These are phyloP conservation scores for Nemania sp. DNA, from an alignment of 2,329 filamentous ascomycete species.

Conservation along the genomic window DNA sequence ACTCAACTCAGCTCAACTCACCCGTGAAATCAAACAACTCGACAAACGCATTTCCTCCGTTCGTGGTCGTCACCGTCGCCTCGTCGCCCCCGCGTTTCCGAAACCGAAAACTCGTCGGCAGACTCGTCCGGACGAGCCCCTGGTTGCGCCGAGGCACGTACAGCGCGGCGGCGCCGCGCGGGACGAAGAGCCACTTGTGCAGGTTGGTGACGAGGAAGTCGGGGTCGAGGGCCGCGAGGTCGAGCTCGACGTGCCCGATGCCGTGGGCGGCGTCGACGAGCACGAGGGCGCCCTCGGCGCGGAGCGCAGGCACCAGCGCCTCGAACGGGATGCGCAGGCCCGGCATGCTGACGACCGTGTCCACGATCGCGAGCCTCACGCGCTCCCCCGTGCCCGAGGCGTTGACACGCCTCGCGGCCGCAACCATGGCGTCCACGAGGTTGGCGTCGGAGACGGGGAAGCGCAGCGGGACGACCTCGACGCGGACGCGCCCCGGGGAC, in stretches of 20 bases:
- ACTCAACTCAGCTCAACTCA: conserved; percentile 5
- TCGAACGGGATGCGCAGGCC: conserved; percentile 70
- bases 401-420: conserved; percentile 44
- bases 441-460: conserved; percentile 61
- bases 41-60: conserved; percentile 24
- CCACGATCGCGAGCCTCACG: conserved; percentile 65
- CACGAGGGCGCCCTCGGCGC: conserved; percentile 60
- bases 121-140: conserved; percentile 61
- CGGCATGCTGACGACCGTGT: conserved; percentile 66
- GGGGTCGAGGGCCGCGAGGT: conserved; percentile 59
- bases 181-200: conserved; percentile 71
- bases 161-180: conserved; percentile 66
- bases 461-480: conserved; percentile 53
- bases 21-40: conserved; percentile 45
- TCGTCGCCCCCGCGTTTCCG: conserved; percentile 39
- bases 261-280: conserved; percentile 69
- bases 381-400: conserved; percentile 40
- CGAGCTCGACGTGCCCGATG: conserved; percentile 64
- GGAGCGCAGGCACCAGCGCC: conserved; percentile 53
- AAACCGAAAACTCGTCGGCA: conserved; percentile 69
- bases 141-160: conserved; percentile 66
- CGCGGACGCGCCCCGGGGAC: conserved; percentile 42
- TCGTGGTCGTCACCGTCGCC: no score
- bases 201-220: conserved; percentile 72
- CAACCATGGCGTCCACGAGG: conserved; percentile 57